Base-by-base conservation (phyloP, 2,329 filamentous ascomycete species). In the Diaporthe sp. region DNA sequence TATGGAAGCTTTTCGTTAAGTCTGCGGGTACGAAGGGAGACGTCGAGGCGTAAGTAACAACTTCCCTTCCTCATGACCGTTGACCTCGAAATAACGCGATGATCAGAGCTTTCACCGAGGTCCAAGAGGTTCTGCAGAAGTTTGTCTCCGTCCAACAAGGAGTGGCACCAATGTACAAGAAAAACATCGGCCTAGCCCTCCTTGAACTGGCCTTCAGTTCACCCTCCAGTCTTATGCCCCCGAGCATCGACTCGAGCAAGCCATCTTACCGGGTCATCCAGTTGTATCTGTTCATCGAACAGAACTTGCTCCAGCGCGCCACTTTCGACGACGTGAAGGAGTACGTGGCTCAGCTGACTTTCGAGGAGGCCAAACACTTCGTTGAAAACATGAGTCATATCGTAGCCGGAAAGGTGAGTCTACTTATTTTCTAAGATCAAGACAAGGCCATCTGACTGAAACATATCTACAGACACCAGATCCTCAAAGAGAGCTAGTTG, bases 271-370 rank as follows among this genome's bases (percentile, higher is more conserved):
- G 80, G 9, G 80, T 84, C 2, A 76, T 79, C n/a, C 82, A 83
- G 54, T 76, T 84, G 5, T 78, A 80, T 5, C 52, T 80, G 2
- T 83, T 81, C n/a, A 74, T 84, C 17, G 79, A 82, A n/a, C 78
- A 83, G 40, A 79, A 83, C 73, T 76, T 80, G 25, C 80, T 80
- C 67, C 79, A 78, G 55, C 75, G 81, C 2, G 78, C 82, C 1
- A 78, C 80, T 0, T 89, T 90, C 72, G 84, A 86, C 45, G 88
- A 89, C 66, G 77, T 89, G 54, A 88, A 85, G 75, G 76, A 77
- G 1, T 88, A 87, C 72, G 80, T 87, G 4, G 83, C 86, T 54
- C 79, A 81, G 28, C 82, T 91, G 0, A 82, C 79, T 1, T 80
- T 83, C 3, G 77, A 81, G 0, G 87, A 88, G 9, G 77, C 86